Evolutionary conservation across 805 yeast species (phyloP).

Genomic region (Metschnikowia rubicola): DNA sequence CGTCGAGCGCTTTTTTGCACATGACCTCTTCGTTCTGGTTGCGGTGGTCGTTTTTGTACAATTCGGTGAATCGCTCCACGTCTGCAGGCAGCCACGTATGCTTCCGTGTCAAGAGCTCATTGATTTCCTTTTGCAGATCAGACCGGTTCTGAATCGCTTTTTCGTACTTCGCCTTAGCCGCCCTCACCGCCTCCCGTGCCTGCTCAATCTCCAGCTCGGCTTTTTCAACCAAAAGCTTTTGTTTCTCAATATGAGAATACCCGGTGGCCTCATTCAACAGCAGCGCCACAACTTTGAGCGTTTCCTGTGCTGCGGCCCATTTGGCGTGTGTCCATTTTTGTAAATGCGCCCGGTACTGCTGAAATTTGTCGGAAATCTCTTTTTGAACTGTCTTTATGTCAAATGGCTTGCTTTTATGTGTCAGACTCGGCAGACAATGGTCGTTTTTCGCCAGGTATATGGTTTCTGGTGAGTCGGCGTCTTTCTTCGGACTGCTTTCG

Average conservation of each 20-base stretch:
- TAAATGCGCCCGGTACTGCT: constrained; percentile 30
- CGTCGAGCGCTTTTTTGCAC: constrained; percentile 46
- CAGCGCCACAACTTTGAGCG: constrained; percentile 57
- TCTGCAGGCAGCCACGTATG: constrained; percentile 77
- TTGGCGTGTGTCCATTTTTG: constrained; percentile 43
- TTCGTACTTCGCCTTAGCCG: constrained; percentile 49
- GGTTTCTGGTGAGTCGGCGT: not conserved
- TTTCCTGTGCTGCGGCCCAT: constrained; percentile 53
- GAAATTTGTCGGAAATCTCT: constrained; percentile 46
- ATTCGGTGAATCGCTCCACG: constrained; percentile 75
- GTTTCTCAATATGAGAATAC: constrained; percentile 70
- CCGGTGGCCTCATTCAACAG: constrained; percentile 91
- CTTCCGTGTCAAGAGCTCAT: constrained; percentile 82
- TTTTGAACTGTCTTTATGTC: not conserved
- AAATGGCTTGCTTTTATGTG: not conserved
- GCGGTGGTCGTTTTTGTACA: constrained; percentile 77
- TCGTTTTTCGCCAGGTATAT: not conserved
- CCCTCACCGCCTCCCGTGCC: constrained; percentile 46
- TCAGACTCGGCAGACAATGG: not conserved
- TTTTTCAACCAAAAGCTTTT: constrained; percentile 58
- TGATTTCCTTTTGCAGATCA: constrained; percentile 75
- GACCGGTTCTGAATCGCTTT: constrained; percentile 63
- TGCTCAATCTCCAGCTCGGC: constrained; percentile 50
- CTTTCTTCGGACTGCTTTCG: no score
- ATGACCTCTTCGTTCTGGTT: constrained; percentile 59